These are phyloP conservation scores for Mycena floridula DNA, from an alignment of 768 basidiomycete species.

Conservation along the genomic window DNA sequence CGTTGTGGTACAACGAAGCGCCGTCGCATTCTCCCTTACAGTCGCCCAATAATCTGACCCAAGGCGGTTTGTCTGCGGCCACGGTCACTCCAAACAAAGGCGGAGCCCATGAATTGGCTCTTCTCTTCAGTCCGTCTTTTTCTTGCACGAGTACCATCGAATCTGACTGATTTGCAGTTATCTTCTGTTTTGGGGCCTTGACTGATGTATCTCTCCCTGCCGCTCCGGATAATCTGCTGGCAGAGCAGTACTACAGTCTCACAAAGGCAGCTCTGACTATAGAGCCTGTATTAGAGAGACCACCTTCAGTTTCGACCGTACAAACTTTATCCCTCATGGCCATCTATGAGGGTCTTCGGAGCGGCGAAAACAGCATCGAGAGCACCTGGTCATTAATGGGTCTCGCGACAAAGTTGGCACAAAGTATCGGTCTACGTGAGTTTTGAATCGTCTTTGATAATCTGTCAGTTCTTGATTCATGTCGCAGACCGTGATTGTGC, in stretches of 20 bases:
- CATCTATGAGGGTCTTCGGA: slow-evolving; percentile 64
- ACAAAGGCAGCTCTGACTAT: slow-evolving; percentile 60
- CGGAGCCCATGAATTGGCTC: slow-evolving; percentile 54
- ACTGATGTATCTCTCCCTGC: slow-evolving; percentile 48
- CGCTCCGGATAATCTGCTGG: slow-evolving; percentile 45
- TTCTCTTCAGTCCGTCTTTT: too few relatives aligned
- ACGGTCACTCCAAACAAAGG: slow-evolving; percentile 6
- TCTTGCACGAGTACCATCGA: too few relatives aligned
- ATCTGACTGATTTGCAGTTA: too few relatives aligned
- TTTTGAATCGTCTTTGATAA: slow-evolving; percentile 10
- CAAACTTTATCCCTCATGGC: slow-evolving; percentile 63
- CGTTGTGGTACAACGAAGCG: slow-evolving; percentile 57
- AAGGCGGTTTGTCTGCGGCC: slow-evolving; percentile 4
- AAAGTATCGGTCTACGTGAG: slow-evolving; percentile 69
- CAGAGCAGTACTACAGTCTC: slow-evolving; percentile 51
- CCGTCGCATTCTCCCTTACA: slow-evolving; percentile 19
- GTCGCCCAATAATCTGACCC: not conserved
- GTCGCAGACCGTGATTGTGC: slow-evolving; percentile 63
- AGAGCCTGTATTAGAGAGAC: slow-evolving; percentile 63
- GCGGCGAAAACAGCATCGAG: slow-evolving; percentile 66
- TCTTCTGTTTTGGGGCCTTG: slow-evolving; percentile 58
- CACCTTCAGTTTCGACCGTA: slow-evolving; percentile 65
- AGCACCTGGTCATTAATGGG: slow-evolving; percentile 64
- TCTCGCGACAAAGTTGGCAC: slow-evolving; percentile 57
- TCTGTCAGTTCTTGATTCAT: slow-evolving; percentile 1